Conservation (phyloP, 192 early-diverging fungal species). For the Helicostylum pulchrum region DNA sequence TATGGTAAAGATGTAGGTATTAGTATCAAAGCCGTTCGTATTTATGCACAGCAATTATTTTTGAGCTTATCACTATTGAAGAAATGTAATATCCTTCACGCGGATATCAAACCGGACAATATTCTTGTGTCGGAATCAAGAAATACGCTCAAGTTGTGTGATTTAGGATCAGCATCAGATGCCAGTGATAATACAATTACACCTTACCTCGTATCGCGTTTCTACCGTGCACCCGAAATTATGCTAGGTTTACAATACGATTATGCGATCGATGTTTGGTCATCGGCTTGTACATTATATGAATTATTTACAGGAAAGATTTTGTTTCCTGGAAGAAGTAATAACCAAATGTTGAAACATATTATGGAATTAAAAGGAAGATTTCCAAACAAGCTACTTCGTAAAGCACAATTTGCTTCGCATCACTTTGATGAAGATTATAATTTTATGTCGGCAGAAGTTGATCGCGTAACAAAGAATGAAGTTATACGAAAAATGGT, state of each 20-base stretch:
- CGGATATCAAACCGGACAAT: conserved; percentile 99
- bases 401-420: conserved; percentile 74
- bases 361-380: conserved; percentile 94
- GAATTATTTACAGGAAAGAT: conserved; percentile 96
- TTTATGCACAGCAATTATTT: conserved; percentile 91
- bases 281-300: conserved; percentile 89
- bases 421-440: conserved; percentile 87
- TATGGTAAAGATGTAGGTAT: conserved; percentile 93
- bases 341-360: conserved; percentile 93
- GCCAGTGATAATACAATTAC: conserved; percentile 89
- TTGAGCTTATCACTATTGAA: conserved; percentile 77
- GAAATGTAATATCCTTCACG: conserved; percentile 83
- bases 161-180: conserved; percentile 91
- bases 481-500: conserved; percentile 67
- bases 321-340: conserved; percentile 87
- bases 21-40: conserved; percentile 87
- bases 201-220: conserved; percentile 92
- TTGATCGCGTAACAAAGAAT: conserved; percentile 60
- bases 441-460: conserved; percentile 61
- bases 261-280: conserved; percentile 91
- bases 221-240: conserved; percentile 97
- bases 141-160: conserved; percentile 84
- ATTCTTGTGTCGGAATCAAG: conserved; percentile 84
- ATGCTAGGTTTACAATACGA: conserved; percentile 90
- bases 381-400: conserved; percentile 79